Evolutionary conservation across 257 asterid species (phyloP).

Genomic region (Nicotiana benthamiana): DNA sequence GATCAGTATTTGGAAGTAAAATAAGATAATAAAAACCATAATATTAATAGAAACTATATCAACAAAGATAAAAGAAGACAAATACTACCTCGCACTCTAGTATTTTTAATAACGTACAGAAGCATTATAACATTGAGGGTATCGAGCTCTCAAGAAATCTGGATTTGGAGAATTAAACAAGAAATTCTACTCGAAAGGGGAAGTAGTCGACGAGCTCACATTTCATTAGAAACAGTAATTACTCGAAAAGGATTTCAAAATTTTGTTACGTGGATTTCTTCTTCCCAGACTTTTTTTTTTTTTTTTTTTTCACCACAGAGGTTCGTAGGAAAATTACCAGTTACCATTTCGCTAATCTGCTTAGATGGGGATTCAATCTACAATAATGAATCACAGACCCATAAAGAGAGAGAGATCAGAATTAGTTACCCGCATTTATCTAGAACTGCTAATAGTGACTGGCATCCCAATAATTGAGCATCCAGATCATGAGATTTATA

Average conservation of each 20-base stretch:
- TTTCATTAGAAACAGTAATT: neutral
- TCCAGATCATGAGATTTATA: slow-evolving; percentile 31
- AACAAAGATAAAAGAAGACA: neutral
- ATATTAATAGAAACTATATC: neutral
- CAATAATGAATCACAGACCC: neutral
- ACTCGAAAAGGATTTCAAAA: neutral
- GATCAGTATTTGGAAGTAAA: slow-evolving; percentile 2
- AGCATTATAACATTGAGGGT: neutral
- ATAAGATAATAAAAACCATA: neutral
- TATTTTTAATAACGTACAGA: neutral
- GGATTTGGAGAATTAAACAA: neutral
- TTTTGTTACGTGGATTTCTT: neutral
- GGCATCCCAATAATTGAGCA: slow-evolving; percentile 67
- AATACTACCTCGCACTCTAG: neutral
- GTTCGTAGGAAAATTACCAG: neutral
- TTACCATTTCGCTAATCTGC: neutral
- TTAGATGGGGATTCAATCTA: neutral
- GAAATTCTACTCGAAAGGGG: neutral
- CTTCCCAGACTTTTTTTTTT: neutral
- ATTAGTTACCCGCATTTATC: slow-evolving; percentile 60
- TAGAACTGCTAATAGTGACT: slow-evolving; percentile 42
- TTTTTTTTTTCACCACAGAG: neutral
- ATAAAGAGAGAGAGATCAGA: neutral
- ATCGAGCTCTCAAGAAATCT: neutral
- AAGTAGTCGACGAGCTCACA: neutral